These are phyloP conservation scores for Atalantia buxifolia DNA, from an alignment of 345 rosid genomes.

Conservation along the genomic window DNA sequence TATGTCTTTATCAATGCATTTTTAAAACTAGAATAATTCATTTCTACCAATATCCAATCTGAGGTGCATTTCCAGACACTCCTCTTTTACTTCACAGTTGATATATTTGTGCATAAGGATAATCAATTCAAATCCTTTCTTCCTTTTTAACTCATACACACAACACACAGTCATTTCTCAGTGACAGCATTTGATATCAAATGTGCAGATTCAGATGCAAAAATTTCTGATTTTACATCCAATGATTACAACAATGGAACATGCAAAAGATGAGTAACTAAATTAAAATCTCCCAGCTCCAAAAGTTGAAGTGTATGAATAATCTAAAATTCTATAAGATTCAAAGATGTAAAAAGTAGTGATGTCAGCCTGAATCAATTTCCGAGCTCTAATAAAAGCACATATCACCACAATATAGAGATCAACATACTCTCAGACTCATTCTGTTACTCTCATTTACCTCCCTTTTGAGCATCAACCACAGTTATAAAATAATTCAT, in stretches of 20 bases:
- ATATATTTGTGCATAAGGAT: not conserved
- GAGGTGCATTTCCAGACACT: not conserved
- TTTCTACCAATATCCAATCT: not conserved
- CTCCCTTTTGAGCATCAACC: not conserved
- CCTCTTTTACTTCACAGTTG: not conserved
- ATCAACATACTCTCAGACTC: not conserved
- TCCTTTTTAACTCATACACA: not conserved
- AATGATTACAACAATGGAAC: not conserved
- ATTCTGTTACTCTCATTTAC: not conserved
- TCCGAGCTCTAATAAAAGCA: not conserved
- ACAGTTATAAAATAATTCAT: no score
- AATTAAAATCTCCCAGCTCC: not conserved
- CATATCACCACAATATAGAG: not conserved
- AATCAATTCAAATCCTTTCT: not conserved
- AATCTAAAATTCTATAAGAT: not conserved
- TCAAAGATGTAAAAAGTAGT: not conserved
- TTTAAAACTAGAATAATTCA: not conserved
- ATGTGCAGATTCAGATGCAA: not conserved
- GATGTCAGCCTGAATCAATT: not conserved
- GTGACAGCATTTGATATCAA: not conserved
- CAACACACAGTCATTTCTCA: not conserved
- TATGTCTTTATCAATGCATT: no score
- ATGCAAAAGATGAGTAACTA: not conserved
- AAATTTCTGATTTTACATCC: not conserved
- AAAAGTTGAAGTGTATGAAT: not conserved